Evolutionary conservation across 108 stramenopile genomes (phyloP), one percentile per base, ranked within the genome.

Genomic region (Pseudonitzschia multistriata): DNA sequence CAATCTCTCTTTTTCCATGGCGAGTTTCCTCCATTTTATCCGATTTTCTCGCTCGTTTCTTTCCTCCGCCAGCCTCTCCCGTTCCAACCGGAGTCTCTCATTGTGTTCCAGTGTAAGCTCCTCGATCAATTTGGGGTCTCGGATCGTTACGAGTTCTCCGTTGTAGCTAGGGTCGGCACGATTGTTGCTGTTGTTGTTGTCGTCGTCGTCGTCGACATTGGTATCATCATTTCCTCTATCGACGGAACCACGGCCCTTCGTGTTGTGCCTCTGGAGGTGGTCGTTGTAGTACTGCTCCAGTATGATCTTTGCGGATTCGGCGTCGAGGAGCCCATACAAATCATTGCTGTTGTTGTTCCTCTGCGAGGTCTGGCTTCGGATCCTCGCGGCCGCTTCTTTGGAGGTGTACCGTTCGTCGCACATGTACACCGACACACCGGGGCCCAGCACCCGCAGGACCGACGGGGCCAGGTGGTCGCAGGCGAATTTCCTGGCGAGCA

Each of bases 331-430:
- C 21, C 79, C 81, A 24, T 79, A 72, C 52, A 88, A 76, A 55
- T 83, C 74, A 17, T 70, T 65, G 34, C 56, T 66, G 39, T 77
- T 67, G 17, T 17, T 45, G 6, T 14, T 30, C 19, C 17, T 59
- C 17, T 33, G 34, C 11, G 57, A 59, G 25, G 67, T 35, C 50
- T 14, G 35, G 17, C 67, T 50, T 35, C 36, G 50, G 5, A 84
- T 78, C 17, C 85, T 61, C 36, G 88, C 79, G 14, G 83, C 85
- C 11, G 92, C 92, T 74, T 87, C 88, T 63, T 89, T 90, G 35
- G 79, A 78, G 11, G 88, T 94, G 50, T 94, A 94, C 33, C 92
- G 82, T 67, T 94, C 92, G 79, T 94, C 92, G 78, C 80, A 94
- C 49, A 94, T 34, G 13, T 69, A 77, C 17, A 94, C 77, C 27